Evolutionary conservation across 306 rosid genomes (phyloP), one percentile per base, ranked within the genome.

Genomic region (Lathyrus oleraceus): DNA sequence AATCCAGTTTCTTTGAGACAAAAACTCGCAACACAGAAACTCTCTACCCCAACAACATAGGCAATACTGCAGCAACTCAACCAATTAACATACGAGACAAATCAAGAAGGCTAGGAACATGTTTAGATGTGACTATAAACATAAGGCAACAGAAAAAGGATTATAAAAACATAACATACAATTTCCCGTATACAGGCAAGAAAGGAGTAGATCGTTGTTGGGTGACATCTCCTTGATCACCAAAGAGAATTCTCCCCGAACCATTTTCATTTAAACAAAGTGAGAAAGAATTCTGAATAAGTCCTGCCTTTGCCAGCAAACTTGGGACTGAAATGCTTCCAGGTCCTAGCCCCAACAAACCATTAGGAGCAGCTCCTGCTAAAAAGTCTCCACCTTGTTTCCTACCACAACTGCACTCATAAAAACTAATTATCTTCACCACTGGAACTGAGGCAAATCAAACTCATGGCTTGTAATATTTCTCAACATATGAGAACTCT

Each of bases 321-420:
- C 85, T 86, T 16, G 88, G 95, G 69, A 88, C 86, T 2, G 91
- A 86, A 71, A 86, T 78, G 65, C 80, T 72, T 28, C 87, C 89
- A 19, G 83, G 82, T 73, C 95, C 95, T 70, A 88, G 70, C 72
- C 95, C 95, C 85, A 88, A 69, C 12, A 88, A 70, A 57, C 95
- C 89, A 74, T 86, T 87, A 51, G 91, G 95, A 23, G 86, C 89
- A 71, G 78, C 95, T 53, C 91, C 95, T 4, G 67, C 48, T 76
- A 88, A 78, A 82, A 78, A 88, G 19, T 15, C 63, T 49, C 95
- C 95, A 76, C 70, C 82, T 71, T 88, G 89, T 39, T 65, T 82
- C 76, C 87, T 82, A 30, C 87, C 95, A 72, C 91, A 88, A 42
- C 91, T 88, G 81, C 76, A 78, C 42, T 69, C 54, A 67, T 47